Conservation (phyloP, 306 rosid species). For the Leucaena leucocephala region DNA sequence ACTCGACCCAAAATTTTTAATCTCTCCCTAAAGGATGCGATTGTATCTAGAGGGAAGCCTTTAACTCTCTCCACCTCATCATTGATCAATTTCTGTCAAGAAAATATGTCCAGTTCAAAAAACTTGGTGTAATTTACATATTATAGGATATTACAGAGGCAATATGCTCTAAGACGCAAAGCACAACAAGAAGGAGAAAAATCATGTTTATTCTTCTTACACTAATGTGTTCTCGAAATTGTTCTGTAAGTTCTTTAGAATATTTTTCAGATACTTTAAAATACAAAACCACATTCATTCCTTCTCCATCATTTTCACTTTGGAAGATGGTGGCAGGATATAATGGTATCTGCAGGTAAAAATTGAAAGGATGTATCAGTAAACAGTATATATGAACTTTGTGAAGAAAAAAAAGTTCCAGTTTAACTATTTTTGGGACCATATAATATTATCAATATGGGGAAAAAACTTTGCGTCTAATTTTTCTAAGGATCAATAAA, state of each 20-base stretch:
- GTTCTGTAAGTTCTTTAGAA: constrained; percentile 67
- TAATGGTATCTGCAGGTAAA: constrained; percentile 78
- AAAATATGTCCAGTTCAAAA: constrained; percentile 17
- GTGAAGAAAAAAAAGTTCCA: neutral
- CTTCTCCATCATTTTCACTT: constrained; percentile 94
- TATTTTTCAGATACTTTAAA: constrained; percentile 80
- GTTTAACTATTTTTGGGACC: constrained; percentile 11
- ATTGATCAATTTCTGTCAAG: constrained; percentile 73
- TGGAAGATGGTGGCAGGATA: constrained; percentile 83
- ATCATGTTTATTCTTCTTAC: constrained; percentile 52
- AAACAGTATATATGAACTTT: neutral
- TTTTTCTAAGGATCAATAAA: constrained; percentile 17
- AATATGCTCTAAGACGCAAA: constrained; percentile 12
- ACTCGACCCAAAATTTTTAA: constrained; percentile 79
- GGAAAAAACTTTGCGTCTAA: constrained; percentile 9
- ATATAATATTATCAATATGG: neutral
- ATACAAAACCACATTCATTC: constrained; percentile 88
- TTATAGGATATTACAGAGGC: neutral
- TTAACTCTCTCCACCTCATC: constrained; percentile 96
- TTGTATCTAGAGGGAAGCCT: constrained; percentile 85
- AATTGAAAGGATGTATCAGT: constrained; percentile 25
- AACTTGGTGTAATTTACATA: constrained; percentile 18
- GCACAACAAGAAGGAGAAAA: constrained; percentile 9
- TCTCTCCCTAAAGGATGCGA: constrained; percentile 88
- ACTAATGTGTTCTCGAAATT: constrained; percentile 58